Percentiles rank a stretch among this genome's conserved stretches.
Evolutionary conservation across 2,329 filamentous ascomycete species (phyloP).

Genomic region (Aspergillus melleus): DNA sequence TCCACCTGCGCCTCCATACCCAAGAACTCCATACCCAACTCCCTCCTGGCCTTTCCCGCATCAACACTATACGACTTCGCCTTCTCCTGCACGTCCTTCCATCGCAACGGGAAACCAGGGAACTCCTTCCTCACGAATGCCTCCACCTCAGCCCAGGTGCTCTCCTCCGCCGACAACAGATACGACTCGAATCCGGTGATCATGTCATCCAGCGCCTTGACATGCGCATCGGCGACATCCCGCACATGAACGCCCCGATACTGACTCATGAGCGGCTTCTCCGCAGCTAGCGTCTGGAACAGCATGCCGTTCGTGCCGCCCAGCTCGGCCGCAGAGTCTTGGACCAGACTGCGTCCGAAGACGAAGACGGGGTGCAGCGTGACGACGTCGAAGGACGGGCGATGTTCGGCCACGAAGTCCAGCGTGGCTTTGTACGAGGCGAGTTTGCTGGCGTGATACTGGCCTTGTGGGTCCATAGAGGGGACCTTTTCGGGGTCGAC

Average conservation of each 20-base stretch:
- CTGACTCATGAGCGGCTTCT: conserved; percentile 3
- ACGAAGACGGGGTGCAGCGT: conserved; percentile 22
- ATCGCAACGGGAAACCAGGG: neutral
- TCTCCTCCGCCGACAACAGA: conserved; percentile 8
- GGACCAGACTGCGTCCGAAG: conserved; percentile 17
- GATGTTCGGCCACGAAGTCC: conserved; percentile 12
- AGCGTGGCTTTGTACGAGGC: conserved; percentile 17
- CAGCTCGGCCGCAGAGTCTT: conserved; percentile 6
- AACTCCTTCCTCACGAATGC: conserved; percentile 11
- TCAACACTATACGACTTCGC: conserved; percentile 9
- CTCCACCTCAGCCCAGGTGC: conserved; percentile 16
- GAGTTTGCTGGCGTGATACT: conserved; percentile 20
- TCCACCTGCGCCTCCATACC: conserved; percentile 10
- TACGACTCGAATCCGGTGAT: conserved; percentile 12
- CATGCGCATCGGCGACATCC: conserved; percentile 24
- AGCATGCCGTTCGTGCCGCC: conserved; percentile 10
- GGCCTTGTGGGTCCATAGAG: conserved; percentile 4
- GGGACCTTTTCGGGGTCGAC: conserved; percentile 8
- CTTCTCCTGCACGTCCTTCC: neutral
- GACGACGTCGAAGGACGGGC: conserved; percentile 11
- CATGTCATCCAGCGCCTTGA: conserved; percentile 10
- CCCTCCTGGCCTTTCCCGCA: conserved; percentile 10
- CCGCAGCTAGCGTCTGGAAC: conserved; percentile 7
- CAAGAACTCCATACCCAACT: conserved; percentile 14
- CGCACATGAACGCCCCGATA: conserved; percentile 18